phyloP scores from a whole-genome alignment of 2,329 filamentous ascomycete genomes.

The Lasiodiplodia theobromae region DNA sequence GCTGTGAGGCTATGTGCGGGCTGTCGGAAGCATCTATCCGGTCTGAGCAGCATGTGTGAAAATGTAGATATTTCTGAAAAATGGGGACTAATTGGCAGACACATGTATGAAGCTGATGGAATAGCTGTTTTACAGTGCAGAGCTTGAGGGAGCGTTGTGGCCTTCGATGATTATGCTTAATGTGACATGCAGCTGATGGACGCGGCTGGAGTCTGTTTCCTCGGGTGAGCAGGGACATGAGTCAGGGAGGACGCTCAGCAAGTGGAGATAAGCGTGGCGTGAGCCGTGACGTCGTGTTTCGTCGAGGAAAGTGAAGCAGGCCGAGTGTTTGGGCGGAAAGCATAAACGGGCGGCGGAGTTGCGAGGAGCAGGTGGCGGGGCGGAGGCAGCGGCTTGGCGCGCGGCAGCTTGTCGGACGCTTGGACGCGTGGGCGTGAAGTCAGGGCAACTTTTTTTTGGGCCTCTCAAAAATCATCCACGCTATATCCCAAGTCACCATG shows the following conservation, averaged over 20 bases:
- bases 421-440: not conserved
- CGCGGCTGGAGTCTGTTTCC: not conserved
- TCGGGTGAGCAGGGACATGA: not conserved
- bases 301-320: conserved; percentile 6
- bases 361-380: not conserved
- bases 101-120: no score
- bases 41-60: not conserved
- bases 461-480: not conserved
- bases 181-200: not conserved
- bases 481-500: conserved; percentile 37
- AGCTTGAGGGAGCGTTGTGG: no score
- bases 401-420: not conserved
- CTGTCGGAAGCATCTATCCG: conserved; percentile 5
- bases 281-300: not conserved
- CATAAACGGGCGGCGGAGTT: not conserved
- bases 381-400: not conserved
- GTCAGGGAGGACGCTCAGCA: not conserved
- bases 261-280: not conserved
- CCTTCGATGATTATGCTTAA: not conserved
- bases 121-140: no score
- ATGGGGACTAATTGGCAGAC: no score
- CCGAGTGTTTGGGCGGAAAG: conserved; percentile 16
- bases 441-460: conserved; percentile 27
- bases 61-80: no score
- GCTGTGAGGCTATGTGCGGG: not conserved